Evolutionary conservation across 306 rosid genomes (phyloP).

Genomic region (Prosopis cineraria): DNA sequence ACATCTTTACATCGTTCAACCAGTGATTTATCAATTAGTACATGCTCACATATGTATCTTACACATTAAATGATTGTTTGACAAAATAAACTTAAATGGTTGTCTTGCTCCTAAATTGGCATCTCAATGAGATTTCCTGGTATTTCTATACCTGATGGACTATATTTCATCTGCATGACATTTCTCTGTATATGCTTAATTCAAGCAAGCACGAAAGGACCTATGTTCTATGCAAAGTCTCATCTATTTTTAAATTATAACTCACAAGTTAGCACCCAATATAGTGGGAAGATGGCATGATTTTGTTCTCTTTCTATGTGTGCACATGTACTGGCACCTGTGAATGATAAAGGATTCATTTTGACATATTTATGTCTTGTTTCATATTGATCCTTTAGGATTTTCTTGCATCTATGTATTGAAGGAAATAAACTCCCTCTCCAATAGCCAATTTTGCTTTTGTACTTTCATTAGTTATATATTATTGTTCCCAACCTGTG

Average conservation of each 20-base stretch:
- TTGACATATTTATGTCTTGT: background rate
- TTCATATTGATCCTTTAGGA: slow-evolving; percentile 18
- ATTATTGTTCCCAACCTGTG: slow-evolving; percentile 3
- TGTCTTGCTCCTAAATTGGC: background rate
- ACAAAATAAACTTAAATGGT: background rate
- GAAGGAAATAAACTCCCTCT: background rate
- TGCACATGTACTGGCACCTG: background rate
- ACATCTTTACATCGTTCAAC: slow-evolving; percentile 1
- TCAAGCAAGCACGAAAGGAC: slow-evolving; percentile 15
- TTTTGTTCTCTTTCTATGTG: slow-evolving; percentile 21
- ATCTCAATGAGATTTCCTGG: background rate
- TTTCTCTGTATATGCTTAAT: slow-evolving; percentile 19
- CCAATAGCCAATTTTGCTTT: background rate
- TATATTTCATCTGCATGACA: background rate
- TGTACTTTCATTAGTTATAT: background rate
- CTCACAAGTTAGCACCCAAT: background rate
- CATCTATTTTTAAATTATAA: background rate
- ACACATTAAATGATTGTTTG: background rate
- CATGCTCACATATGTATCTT: background rate
- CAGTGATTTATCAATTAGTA: background rate
- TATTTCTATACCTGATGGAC: background rate
- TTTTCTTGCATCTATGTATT: background rate
- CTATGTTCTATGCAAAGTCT: slow-evolving; percentile 11
- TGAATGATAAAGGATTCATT: background rate
- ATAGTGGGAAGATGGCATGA: background rate